Evolutionary conservation across 2,329 filamentous ascomycete genomes (phyloP), one percentile per base, ranked within the genome.

Genomic region (Didymosphaeria variabile): DNA sequence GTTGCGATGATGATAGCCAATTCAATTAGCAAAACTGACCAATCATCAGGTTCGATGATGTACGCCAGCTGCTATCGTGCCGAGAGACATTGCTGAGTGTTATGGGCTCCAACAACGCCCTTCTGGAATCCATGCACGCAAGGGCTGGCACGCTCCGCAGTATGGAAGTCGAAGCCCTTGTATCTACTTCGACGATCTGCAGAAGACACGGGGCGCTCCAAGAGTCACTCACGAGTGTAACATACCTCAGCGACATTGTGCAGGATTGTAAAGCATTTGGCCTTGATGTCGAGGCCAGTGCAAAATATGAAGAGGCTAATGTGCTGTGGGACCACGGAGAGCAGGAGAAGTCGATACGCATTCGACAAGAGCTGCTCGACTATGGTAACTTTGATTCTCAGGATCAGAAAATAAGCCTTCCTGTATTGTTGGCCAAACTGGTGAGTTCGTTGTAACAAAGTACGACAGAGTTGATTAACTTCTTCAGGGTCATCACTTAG

Each of bases 281-380:
- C 0, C 80, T 98, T 2, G 86, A 89, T 59, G 87, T 97, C 47
- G 90, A 93, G 72, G 91, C 89, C 13, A 89, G 89, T 13, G 87
- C 93, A 42, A 88, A 90, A 65, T 87, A 94, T 57, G 95, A 98
- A 76, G 87, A 92, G 8, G 94, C 96, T 12, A 93, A 91, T 71
- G 93, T 96, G 7, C 82, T 99, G 0, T 99, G 95, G 94, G 93
- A 96, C 64, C 91, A 97, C 74, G 93, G 93, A 13, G 94, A 99
- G 77, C 92, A 92, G 82, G 88, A 90, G 21, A 88, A 92, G 0
- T 97, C 95, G 0, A 97, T 99, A 61, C 87, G 90, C 40, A 94
- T 98, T 85, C 86, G 98, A 21, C 91, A 94, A 71, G 86, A 87
- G 46, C 85, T 97, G 12, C 73, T 74, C 32, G 68, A 72, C 34